Evolutionary conservation across 2,329 filamentous ascomycete species (phyloP).

Genomic region (Cordyceps sp.): DNA sequence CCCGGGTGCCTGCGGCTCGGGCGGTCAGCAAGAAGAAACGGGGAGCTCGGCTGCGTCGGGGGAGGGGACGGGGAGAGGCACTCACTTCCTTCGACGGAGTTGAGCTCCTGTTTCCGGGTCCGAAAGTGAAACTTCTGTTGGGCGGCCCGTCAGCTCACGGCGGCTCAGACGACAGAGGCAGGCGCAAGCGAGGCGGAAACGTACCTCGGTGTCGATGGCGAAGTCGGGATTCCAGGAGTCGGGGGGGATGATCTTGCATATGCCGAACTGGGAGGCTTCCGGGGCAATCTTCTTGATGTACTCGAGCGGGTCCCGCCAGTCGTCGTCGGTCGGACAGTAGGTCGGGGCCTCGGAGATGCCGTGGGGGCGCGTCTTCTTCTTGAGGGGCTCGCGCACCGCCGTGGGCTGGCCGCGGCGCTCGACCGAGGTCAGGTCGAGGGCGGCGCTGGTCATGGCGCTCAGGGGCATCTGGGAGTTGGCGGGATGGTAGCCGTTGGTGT

Average conservation of each 20-base stretch:
- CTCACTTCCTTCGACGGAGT: slow-evolving; percentile 94
- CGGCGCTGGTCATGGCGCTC: slow-evolving; percentile 38
- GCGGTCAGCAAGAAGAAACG: background rate
- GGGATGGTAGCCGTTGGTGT: slow-evolving; percentile 35
- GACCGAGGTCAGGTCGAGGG: slow-evolving; percentile 75
- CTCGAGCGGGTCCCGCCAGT: slow-evolving; percentile 85
- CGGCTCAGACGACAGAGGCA: too few species aligned
- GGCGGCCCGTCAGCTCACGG: too few species aligned
- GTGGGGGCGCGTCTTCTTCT: slow-evolving; percentile 65
- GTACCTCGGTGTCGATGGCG: slow-evolving; percentile 88
- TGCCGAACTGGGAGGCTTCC: slow-evolving; percentile 74
- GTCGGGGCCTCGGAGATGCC: slow-evolving; percentile 80
- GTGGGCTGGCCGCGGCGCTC: slow-evolving; percentile 77
- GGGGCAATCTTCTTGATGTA: slow-evolving; percentile 86
- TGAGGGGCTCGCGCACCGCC: slow-evolving; percentile 57
- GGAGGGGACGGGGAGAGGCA: slow-evolving; percentile 7
- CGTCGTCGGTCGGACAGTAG: slow-evolving; percentile 77
- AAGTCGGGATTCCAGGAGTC: slow-evolving; percentile 90
- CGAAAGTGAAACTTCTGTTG: slow-evolving; percentile 84
- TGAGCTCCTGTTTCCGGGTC: slow-evolving; percentile 89
- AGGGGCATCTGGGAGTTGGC: slow-evolving; percentile 32
- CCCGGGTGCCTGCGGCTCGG: slow-evolving; percentile 62
- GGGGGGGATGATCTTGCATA: slow-evolving; percentile 91
- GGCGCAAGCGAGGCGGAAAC: too few species aligned
- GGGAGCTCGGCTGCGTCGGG: too few species aligned